phyloP scores from a whole-genome alignment of 2,329 filamentous ascomycete genomes.

The Aspergillus japonicus region DNA sequence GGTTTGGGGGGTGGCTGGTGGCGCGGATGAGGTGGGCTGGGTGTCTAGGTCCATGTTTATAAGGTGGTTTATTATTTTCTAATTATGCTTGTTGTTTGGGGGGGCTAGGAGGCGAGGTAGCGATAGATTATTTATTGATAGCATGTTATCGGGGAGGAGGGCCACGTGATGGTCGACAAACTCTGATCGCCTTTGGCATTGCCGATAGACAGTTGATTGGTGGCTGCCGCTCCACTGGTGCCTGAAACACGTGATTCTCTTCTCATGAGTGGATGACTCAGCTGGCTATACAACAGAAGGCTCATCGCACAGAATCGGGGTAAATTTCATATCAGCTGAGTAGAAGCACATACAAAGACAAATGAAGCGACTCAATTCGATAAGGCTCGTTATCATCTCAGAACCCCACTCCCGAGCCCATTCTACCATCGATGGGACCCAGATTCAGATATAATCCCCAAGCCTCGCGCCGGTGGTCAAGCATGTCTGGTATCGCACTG shows the following conservation, averaged over 20 bases:
- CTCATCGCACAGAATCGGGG: no score
- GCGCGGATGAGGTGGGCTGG: background rate
- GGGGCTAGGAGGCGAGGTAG: background rate
- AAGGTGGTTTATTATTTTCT: no score
- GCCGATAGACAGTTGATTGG: background rate
- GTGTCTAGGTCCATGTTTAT: background rate
- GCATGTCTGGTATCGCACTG: no score
- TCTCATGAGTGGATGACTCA: no score
- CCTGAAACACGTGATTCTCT: background rate
- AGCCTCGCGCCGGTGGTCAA: no score
- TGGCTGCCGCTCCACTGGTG: background rate
- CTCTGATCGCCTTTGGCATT: background rate
- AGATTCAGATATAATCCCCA: no score
- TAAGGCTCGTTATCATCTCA: no score
- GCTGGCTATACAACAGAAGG: background rate
- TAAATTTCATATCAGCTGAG: no score
- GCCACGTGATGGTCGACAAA: background rate
- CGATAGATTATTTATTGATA: background rate
- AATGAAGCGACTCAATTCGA: no score
- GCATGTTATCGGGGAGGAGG: background rate
- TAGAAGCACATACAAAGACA: no score
- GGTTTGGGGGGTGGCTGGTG: background rate
- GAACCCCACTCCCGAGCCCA: no score
- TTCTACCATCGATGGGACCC: no score
- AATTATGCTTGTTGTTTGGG: background rate